Evolutionary conservation across 768 basidiomycete species (phyloP).

Genomic region (Lactarius sp.): DNA sequence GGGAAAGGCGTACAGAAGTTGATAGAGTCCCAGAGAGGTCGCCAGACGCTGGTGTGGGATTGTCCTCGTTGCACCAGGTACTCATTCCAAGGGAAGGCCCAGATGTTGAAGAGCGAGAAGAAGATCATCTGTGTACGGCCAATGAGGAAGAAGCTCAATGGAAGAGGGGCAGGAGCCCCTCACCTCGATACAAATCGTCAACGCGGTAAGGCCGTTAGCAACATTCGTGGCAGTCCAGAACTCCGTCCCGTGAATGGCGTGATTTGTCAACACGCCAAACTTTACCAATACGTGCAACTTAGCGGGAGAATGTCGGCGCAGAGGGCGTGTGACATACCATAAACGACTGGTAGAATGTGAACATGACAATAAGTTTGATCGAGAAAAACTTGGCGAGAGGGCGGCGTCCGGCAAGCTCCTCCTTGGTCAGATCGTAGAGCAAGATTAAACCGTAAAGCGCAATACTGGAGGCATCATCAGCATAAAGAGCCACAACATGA

Average conservation of each 20-base stretch:
- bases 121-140: constrained; percentile 63
- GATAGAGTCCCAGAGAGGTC: constrained; percentile 65
- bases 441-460: constrained; percentile 83
- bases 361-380: constrained; percentile 85
- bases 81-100: constrained; percentile 73
- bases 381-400: constrained; percentile 82
- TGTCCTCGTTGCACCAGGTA: constrained; percentile 44
- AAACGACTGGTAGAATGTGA: constrained; percentile 85
- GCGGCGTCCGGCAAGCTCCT: constrained; percentile 69
- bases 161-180: constrained; percentile 11
- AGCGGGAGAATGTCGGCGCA: no score
- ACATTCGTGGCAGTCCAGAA: constrained; percentile 87
- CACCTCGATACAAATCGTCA: constrained; percentile 82
- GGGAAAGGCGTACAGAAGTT: constrained; percentile 39
- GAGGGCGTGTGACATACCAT: constrained; percentile 37
- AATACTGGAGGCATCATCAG: constrained; percentile 41
- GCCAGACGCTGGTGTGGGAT: constrained; percentile 53
- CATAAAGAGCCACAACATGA: no score
- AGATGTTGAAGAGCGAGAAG: constrained; percentile 73
- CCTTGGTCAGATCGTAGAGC: constrained; percentile 77
- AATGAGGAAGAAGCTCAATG: constrained; percentile 14
- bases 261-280: constrained; percentile 62
- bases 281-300: constrained; percentile 30
- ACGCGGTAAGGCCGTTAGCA: constrained; percentile 75
- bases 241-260: constrained; percentile 71